These are phyloP conservation scores for Aspergillus sp. DNA, from an alignment of 2,329 filamentous ascomycete species.

Conservation along the genomic window DNA sequence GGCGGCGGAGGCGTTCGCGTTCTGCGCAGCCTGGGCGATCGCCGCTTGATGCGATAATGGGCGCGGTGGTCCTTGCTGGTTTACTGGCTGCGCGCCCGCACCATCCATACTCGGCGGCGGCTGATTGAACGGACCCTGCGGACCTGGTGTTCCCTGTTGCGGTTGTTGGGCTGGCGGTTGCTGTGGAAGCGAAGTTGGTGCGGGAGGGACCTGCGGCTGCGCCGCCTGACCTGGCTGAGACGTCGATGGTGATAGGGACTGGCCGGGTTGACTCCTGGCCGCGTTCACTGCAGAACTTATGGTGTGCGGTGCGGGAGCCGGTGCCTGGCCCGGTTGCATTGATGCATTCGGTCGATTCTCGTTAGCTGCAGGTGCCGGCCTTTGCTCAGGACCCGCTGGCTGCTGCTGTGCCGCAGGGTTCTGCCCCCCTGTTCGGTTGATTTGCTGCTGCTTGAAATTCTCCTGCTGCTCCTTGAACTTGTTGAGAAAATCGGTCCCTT, in stretches of 20 bases:
- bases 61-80: constrained; percentile 29
- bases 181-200: constrained; percentile 12
- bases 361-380: constrained; percentile 7
- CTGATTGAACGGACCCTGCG: constrained; percentile 22
- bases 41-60: constrained; percentile 39
- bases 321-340: constrained; percentile 25
- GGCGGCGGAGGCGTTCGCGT: constrained; percentile 11
- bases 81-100: constrained; percentile 21
- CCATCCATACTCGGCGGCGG: constrained; percentile 21
- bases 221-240: constrained; percentile 24
- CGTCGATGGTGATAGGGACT: constrained; percentile 28
- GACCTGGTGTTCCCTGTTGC: constrained; percentile 21
- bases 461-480: constrained; percentile 43
- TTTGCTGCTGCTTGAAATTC: constrained; percentile 27
- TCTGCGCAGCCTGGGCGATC: constrained; percentile 36
- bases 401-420: constrained; percentile 5
- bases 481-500: constrained; percentile 37
- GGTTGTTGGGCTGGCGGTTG: constrained; percentile 19
- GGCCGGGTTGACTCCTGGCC: constrained; percentile 31
- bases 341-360: constrained; percentile 15
- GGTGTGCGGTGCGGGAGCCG: constrained; percentile 35
- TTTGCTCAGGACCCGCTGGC: constrained; percentile 10
- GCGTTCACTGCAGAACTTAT: constrained; percentile 41
- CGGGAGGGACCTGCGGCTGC: constrained; percentile 17
- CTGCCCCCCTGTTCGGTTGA: constrained; percentile 14